Conservation (phyloP, 768 basidiomycete genomes). For the Tricholoma sp. region DNA sequence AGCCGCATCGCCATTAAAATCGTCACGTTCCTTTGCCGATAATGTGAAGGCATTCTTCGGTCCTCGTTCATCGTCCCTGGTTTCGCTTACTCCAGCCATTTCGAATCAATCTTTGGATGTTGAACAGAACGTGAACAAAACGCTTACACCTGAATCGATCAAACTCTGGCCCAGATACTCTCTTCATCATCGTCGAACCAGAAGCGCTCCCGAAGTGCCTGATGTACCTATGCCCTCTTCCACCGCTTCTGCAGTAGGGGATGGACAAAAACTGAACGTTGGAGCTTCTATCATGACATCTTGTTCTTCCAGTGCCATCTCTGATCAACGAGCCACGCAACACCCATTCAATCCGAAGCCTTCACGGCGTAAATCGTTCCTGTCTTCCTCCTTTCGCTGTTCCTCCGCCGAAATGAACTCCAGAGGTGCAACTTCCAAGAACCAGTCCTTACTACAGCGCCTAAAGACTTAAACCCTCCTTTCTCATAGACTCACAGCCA, state of each 20-base stretch:
- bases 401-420: conserved; percentile 8
- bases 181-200: conserved; percentile 36
- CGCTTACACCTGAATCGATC: conserved; percentile 28
- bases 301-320: conserved; percentile 6
- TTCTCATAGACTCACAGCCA: conserved; percentile 2
- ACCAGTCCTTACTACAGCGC: conserved; percentile 31
- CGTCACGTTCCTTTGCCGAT: conserved; percentile 48
- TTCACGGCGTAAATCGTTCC: conserved; percentile 7
- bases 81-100: conserved; percentile 14
- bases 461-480: conserved; percentile 21
- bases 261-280: conserved; percentile 16
- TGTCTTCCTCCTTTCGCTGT: conserved; percentile 11
- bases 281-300: conserved; percentile 15
- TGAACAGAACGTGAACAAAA: conserved; percentile 13
- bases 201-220: conserved; percentile 46
- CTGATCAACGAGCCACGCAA: conserved; percentile 6
- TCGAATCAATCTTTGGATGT: conserved; percentile 7
- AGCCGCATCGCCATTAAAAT: conserved; percentile 21
- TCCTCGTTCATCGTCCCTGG: conserved; percentile 39
- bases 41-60: conserved; percentile 59
- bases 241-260: not conserved
- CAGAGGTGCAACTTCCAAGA: conserved; percentile 22
- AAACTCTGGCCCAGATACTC: conserved; percentile 48
- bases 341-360: conserved; percentile 4
- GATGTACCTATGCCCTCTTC: conserved; percentile 10